phyloP scores from a whole-genome alignment of 345 rosid species.

The Moricandia arvensis region DNA sequence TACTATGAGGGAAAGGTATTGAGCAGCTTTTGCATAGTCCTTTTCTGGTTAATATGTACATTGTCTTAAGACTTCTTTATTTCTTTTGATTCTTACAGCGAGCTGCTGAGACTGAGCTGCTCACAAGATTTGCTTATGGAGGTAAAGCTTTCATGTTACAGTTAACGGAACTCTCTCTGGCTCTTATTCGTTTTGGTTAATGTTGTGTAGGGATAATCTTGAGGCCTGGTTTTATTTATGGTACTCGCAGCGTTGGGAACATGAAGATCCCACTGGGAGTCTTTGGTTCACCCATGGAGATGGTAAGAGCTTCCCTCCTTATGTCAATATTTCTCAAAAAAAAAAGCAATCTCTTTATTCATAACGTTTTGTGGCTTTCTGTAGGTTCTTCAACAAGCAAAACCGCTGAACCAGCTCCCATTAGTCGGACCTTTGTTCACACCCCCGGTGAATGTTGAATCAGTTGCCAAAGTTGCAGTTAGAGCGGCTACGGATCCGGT shows the following conservation, averaged over 20 bases:
- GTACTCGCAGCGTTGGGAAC: constrained; percentile 81
- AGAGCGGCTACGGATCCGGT: constrained; percentile 63
- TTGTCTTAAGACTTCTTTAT: neutral
- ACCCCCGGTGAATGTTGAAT: constrained; percentile 56
- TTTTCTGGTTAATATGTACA: neutral
- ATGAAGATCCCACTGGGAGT: constrained; percentile 79
- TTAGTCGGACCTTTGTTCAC: constrained; percentile 49
- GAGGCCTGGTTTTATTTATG: constrained; percentile 95
- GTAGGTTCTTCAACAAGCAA: constrained; percentile 67
- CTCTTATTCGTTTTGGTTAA: neutral
- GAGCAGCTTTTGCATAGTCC: neutral
- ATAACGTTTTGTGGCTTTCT: neutral
- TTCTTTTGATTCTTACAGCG: constrained; percentile 49
- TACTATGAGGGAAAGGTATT: constrained; percentile 88
- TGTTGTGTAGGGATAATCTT: constrained; percentile 68
- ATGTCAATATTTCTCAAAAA: neutral
- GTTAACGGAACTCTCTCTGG: neutral
- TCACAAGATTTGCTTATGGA: constrained; percentile 85
- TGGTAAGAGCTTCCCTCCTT: constrained; percentile 45
- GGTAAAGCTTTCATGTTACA: constrained; percentile 46
- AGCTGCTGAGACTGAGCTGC: constrained; percentile 92
- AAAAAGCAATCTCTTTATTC: neutral
- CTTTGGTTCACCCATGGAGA: constrained; percentile 88
- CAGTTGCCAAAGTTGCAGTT: constrained; percentile 46
- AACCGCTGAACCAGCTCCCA: constrained; percentile 60